A percentile compares a stretch with the other conserved stretches of the same genome.
These are phyloP conservation scores for Cutaneotrichosporon curvatum DNA, from an alignment of 1,284 basidiomycete species.

Conservation along the genomic window DNA sequence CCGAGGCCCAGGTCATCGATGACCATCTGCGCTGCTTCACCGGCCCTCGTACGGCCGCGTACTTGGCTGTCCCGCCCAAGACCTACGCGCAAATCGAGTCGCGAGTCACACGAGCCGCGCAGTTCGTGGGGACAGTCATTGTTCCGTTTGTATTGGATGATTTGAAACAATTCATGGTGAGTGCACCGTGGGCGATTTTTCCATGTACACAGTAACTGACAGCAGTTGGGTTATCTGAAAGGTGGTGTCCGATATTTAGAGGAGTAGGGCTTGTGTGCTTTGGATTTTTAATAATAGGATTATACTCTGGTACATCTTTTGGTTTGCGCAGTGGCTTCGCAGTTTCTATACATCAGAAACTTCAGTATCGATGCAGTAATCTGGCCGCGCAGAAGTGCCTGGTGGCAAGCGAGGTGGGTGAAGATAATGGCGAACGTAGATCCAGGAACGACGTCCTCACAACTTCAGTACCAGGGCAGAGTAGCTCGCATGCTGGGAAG, in stretches of 20 bases:
- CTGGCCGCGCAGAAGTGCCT: too few species aligned
- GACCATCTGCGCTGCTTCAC: slow-evolving; percentile 73
- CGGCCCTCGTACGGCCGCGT: slow-evolving; percentile 54
- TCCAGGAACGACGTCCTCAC: too few species aligned
- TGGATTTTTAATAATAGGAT: neutral
- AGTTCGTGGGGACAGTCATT: slow-evolving; percentile 85
- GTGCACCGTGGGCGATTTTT: slow-evolving; percentile 11
- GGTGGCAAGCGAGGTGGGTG: neutral
- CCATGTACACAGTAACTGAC: neutral
- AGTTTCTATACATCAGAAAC: too few species aligned
- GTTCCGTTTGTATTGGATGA: slow-evolving; percentile 82
- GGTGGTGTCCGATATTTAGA: slow-evolving; percentile 34
- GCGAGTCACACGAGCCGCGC: slow-evolving; percentile 69
- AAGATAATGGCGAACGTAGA: too few species aligned
- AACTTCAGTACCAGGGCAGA: too few species aligned
- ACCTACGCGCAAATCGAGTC: slow-evolving; percentile 61
- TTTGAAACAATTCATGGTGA: slow-evolving; percentile 64
- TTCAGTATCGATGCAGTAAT: neutral
- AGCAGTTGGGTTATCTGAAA: slow-evolving; percentile 36
- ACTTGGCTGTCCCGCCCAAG: slow-evolving; percentile 61
- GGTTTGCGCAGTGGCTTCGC: too few species aligned
- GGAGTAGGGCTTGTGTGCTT: slow-evolving; percentile 14
- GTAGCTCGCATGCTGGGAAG: too few species aligned
- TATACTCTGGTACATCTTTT: neutral
- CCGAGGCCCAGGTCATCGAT: slow-evolving; percentile 70